Conservation (phyloP, 2,329 filamentous ascomycete genomes). For the Nemania sp. region DNA sequence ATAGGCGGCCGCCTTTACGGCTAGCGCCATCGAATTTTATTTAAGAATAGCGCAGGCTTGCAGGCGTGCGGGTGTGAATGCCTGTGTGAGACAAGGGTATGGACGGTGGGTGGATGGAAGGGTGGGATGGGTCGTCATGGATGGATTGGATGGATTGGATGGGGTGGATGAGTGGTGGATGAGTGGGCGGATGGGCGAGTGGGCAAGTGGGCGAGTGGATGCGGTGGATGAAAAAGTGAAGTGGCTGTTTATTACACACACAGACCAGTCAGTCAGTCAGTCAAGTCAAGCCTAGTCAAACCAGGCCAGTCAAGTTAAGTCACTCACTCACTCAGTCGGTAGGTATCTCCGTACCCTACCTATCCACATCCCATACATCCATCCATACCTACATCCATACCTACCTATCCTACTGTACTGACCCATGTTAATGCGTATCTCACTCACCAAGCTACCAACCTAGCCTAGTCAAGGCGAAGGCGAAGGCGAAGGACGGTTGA, state of each 20-base stretch:
- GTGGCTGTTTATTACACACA: slow-evolving; percentile 45
- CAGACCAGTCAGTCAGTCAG: no score
- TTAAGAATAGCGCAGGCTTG: slow-evolving; percentile 52
- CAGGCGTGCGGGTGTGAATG: slow-evolving; percentile 43
- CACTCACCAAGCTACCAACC: slow-evolving; percentile 8
- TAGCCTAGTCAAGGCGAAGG: slow-evolving; percentile 33
- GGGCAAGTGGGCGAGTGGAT: slow-evolving; percentile 40
- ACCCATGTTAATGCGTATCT: no score
- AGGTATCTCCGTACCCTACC: not conserved
- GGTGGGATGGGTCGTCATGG: slow-evolving; percentile 16
- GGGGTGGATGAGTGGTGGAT: no score
- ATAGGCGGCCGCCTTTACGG: slow-evolving; percentile 47
- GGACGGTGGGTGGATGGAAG: slow-evolving; percentile 40
- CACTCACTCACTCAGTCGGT: slow-evolving; percentile 29
- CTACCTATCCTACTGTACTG: no score
- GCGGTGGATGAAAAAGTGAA: slow-evolving; percentile 27
- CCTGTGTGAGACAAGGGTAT: slow-evolving; percentile 49
- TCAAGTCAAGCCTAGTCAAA: no score
- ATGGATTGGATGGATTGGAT: slow-evolving; percentile 34
- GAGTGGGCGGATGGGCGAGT: slow-evolving; percentile 13
- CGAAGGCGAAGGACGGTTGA: slow-evolving; percentile 39
- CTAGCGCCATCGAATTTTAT: slow-evolving; percentile 52
- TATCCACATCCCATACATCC: not conserved
- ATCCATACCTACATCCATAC: no score
- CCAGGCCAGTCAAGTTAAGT: not conserved